Base-by-base conservation (phyloP, 2,329 filamentous ascomycete genomes). In the Colletotrichum falcatum region DNA sequence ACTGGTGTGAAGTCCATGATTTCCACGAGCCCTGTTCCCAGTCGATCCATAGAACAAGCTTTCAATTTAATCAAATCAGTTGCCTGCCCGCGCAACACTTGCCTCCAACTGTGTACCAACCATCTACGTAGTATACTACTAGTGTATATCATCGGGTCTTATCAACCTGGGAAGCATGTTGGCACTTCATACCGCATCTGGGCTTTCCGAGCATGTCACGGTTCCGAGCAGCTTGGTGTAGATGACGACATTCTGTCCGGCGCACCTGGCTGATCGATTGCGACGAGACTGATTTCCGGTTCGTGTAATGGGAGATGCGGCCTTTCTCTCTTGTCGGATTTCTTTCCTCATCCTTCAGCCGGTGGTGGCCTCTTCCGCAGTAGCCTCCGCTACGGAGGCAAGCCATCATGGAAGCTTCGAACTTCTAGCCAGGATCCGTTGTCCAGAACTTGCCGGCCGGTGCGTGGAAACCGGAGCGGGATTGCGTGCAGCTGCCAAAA, bases 401-500 rank as follows among this genome's bases (percentile, higher is more conserved):
- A 64, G 26, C 23, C 48, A 23, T 49, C 51, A 58, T 54, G 58
- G 67, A 67, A 70, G n/a, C 8, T 62, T 67, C 64, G 37, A 59
- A 30, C 23, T 67, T 67, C 64, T 28, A 51, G 64, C 51, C 37
- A 14, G 67, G 67, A 58, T 70, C 58, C 64, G 67, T 59, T 66
- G 64, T 53, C 64, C 20, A 53, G 30, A 12, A 37, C 12, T 48
- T 70, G 64, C 64, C 67, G 53, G 67, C 67, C 67, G 64, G 23
- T 14, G 42, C 23, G 23, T 6, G 58, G 53, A 67, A 67, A 44
- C 51, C 65, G 58, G 59, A 62, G 53, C 67, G 64, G 67, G 67
- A 70, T 70, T 67, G 53, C 67, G 67, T 67, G 67, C 67, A 70
- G 67, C 64, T 70, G 67, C 64, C 67, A 70, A 70, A 70, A 62